Conservation (phyloP, 495 filamentous ascomycete genomes). For the Collariella sp. region DNA sequence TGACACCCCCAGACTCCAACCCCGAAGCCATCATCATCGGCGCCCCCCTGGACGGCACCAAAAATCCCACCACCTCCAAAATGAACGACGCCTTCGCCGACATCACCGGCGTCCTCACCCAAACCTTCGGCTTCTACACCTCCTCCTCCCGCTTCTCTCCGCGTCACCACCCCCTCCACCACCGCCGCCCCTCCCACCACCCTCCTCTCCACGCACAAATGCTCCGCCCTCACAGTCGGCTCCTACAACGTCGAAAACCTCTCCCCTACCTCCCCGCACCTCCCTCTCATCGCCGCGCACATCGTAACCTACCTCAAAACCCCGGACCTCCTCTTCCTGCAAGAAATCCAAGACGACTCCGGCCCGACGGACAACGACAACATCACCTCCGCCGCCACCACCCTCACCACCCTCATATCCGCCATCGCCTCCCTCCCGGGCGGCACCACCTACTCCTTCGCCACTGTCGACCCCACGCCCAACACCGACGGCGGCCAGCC, state of each 20-base stretch:
- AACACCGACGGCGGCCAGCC: constrained; percentile 48
- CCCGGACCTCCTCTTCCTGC: constrained; percentile 49
- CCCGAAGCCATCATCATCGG: constrained; percentile 55
- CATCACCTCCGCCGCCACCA: constrained; percentile 38
- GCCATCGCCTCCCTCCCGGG: constrained; percentile 35
- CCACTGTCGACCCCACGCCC: constrained; percentile 41
- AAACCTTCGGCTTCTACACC: constrained; percentile 51
- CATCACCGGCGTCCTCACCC: constrained; percentile 50
- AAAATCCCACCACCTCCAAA: constrained; percentile 44
- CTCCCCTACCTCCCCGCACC: constrained; percentile 35
- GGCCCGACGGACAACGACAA: constrained; percentile 46
- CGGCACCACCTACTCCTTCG: constrained; percentile 38
- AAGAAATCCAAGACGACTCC: constrained; percentile 54
- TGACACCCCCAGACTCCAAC: constrained; percentile 42
- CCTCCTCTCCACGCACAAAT: constrained; percentile 37
- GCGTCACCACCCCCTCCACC: constrained; percentile 27
- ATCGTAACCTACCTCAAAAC: constrained; percentile 45
- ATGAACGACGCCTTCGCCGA: constrained; percentile 48
- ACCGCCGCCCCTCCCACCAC: constrained; percentile 32
- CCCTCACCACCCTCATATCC: constrained; percentile 35
- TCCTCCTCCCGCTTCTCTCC: constrained; percentile 47
- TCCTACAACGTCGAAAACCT: constrained; percentile 58
- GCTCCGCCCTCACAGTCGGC: constrained; percentile 45
- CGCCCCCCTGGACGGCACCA: constrained; percentile 48
- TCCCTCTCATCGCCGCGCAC: constrained; percentile 43